phyloP scores from a whole-genome alignment of 2,329 filamentous ascomycete species.

The Chaetomium strumarium region DNA sequence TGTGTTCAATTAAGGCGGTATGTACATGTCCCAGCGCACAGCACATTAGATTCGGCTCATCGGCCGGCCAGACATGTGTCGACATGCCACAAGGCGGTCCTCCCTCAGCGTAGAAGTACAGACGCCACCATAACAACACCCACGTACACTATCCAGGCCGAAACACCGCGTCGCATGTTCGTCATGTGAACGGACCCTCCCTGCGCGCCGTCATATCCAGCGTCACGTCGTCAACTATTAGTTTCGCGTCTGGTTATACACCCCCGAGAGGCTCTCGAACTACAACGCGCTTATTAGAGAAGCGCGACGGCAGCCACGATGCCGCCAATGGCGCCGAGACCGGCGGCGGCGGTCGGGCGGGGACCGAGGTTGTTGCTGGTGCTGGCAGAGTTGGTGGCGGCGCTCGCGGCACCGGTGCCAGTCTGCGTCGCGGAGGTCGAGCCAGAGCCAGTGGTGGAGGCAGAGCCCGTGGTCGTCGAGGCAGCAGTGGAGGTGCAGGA shows the following conservation, averaged over 20 bases:
- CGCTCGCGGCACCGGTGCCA: constrained; percentile 2
- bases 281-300: constrained; percentile 21
- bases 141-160: too few relatives aligned
- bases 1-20: too few relatives aligned
- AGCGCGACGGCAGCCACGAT: constrained; percentile 25
- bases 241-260: not conserved
- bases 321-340: constrained; percentile 26
- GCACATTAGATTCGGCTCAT: too few relatives aligned
- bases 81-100: too few relatives aligned
- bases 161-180: too few relatives aligned
- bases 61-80: too few relatives aligned
- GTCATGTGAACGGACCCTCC: too few relatives aligned
- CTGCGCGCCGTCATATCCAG: too few relatives aligned
- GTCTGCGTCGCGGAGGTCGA: constrained; percentile 10
- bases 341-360: constrained; percentile 23
- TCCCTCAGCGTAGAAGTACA: too few relatives aligned
- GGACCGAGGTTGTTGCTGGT: constrained; percentile 19
- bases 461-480: constrained; percentile 1
- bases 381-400: constrained; percentile 8
- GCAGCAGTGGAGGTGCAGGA: constrained; percentile 20
- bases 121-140: too few relatives aligned
- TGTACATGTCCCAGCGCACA: too few relatives aligned
- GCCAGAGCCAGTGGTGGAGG: constrained; percentile 6
- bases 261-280: not conserved
- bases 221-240: too few relatives aligned